A percentile compares a stretch with the other conserved stretches of the same genome.
Conservation (phyloP, 2,329 filamentous ascomycete genomes). For the Apiospora marii region DNA sequence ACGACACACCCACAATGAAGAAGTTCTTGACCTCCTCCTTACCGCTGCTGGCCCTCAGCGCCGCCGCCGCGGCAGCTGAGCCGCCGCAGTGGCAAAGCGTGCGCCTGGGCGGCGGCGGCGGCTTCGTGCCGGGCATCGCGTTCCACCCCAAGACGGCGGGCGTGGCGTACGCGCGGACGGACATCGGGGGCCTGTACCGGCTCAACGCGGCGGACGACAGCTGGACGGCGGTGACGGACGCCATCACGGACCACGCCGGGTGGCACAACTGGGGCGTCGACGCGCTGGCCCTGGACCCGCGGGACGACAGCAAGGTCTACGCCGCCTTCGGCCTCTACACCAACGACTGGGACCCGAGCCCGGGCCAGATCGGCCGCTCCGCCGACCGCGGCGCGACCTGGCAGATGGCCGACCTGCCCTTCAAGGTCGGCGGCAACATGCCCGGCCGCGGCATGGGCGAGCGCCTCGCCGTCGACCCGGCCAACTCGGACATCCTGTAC, state of each 20-base stretch:
- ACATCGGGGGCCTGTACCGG: constrained; percentile 65
- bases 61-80: constrained; percentile 43
- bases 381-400: constrained; percentile 62
- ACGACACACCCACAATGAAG: constrained; percentile 20
- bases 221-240: constrained; percentile 62
- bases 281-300: constrained; percentile 62
- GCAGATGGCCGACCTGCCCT: constrained; percentile 56
- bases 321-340: constrained; percentile 66
- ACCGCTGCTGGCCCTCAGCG: constrained; percentile 30
- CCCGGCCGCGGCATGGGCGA: constrained; percentile 67
- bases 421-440: constrained; percentile 70
- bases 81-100: constrained; percentile 54
- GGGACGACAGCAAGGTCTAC: constrained; percentile 59
- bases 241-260: constrained; percentile 49
- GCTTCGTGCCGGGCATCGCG: constrained; percentile 64
- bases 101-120: constrained; percentile 62
- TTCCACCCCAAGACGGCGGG: constrained; percentile 61
- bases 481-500: constrained; percentile 63
- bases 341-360: constrained; percentile 64
- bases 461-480: constrained; percentile 64
- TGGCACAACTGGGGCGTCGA: constrained; percentile 67
- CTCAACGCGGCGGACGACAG: constrained; percentile 62
- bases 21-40: constrained; percentile 23
- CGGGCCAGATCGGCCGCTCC: constrained; percentile 62
- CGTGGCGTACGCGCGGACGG: constrained; percentile 62